These are phyloP conservation scores for Chrysosporium keratinophilum DNA, from an alignment of 2,329 filamentous ascomycete genomes.

Conservation along the genomic window DNA sequence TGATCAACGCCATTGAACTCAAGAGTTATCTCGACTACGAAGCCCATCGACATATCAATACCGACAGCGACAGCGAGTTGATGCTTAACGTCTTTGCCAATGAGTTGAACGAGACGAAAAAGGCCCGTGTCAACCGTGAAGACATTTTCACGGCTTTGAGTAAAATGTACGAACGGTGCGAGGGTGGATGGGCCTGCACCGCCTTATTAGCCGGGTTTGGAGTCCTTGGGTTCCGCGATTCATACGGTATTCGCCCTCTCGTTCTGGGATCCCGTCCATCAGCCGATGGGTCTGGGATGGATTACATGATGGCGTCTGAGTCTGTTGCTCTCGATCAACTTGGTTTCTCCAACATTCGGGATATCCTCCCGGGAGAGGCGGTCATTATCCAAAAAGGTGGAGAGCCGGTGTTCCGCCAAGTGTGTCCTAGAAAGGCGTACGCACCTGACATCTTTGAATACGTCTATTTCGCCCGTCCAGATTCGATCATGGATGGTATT, in stretches of 20 bases:
- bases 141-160: constrained; percentile 65
- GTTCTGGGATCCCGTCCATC: constrained; percentile 66
- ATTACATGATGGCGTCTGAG: constrained; percentile 89
- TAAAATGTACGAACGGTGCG: constrained; percentile 61
- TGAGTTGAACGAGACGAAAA: constrained; percentile 68
- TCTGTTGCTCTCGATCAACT: constrained; percentile 73
- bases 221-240: constrained; percentile 67
- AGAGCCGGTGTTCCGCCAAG: constrained; percentile 63
- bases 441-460: constrained; percentile 81
- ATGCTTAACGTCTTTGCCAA: constrained; percentile 84
- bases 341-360: constrained; percentile 63
- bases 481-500: constrained; percentile 76
- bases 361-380: constrained; percentile 73
- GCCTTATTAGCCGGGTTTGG: constrained; percentile 76
- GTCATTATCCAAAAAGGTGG: constrained; percentile 75
- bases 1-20: constrained; percentile 67
- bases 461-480: constrained; percentile 77
- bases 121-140: constrained; percentile 65
- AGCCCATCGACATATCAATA: constrained; percentile 79
- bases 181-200: constrained; percentile 69
- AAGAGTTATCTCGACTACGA: constrained; percentile 63
- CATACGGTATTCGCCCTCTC: constrained; percentile 73
- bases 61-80: constrained; percentile 76
- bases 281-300: constrained; percentile 52
- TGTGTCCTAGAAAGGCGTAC: constrained; percentile 58